Evolutionary conservation across 306 rosid genomes (phyloP), one percentile per base, ranked within the genome.

Genomic region (Trifolium pratense): DNA sequence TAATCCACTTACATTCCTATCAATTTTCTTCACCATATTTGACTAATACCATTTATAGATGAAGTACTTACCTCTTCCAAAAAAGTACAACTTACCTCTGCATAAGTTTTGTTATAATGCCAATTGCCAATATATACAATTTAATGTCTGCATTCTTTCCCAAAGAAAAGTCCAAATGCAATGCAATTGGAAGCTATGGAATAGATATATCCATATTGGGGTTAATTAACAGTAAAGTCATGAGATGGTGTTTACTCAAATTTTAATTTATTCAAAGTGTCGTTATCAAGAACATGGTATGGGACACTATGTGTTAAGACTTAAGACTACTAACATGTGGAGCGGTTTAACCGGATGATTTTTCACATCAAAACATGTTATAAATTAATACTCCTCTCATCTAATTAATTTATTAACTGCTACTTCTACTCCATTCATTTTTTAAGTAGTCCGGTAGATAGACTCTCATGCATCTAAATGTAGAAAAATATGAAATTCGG

Each of bases 271-370:
- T 68, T 51, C 16, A 8, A 62, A 51, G 49, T 31, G 62, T 51
- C 79, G n/a, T 14, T 73, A 46, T 64, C 62, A 46, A 55, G 68
- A 71, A 72, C 68, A 26, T 79, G 70, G 60, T 10, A 49, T 9
- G 8, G n/a, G 45, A 7, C 39, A 36, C 39, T 13, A 51, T 7
- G 11, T 20, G 71, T 23, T 23, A 55, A 59, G 59, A 61, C 58
- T 18, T 53, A 9, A 52, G 13, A 52, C 11, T 21, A 52, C 11
- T 23, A 52, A 40, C 78, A 71, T 42, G 53, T 71, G 67, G 51
- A 78, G 14, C 59, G 14, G 59, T 52, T 52, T 52, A 52, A 20
- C 29, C 29, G 29, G 59, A 52, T 53, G 0, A 3, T 9, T 20
- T 53, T 53, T 9, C 58, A 48, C 16, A 46, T 46, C 32, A 46